Evolutionary conservation across 805 yeast species (phyloP).

Genomic region (Yarrowia divulgata): DNA sequence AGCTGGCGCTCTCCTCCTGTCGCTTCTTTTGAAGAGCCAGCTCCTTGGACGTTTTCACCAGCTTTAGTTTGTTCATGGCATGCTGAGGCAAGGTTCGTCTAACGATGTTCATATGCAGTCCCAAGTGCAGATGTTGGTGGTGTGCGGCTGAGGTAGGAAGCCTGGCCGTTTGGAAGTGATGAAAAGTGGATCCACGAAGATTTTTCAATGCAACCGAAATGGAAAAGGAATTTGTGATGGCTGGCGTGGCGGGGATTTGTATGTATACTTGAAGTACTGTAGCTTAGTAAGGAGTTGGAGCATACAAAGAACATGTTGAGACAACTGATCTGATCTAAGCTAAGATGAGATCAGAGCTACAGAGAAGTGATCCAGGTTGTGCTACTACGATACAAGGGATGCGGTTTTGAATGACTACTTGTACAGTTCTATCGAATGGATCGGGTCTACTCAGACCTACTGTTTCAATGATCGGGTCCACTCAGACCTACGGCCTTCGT

Average conservation of each 20-base stretch:
- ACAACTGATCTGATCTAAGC: background rate
- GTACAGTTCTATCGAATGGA: background rate
- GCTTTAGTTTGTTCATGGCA: constrained; percentile 29
- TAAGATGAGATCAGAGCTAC: too few relatives aligned
- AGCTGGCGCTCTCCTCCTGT: background rate
- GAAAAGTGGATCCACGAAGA: constrained; percentile 6
- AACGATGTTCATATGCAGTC: background rate
- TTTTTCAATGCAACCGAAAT: background rate
- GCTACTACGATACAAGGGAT: too few relatives aligned
- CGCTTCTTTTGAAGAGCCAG: background rate
- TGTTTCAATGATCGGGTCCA: too few relatives aligned
- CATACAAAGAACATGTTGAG: too few relatives aligned
- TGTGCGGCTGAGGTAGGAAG: constrained; percentile 8
- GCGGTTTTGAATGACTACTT: background rate
- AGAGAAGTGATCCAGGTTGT: too few relatives aligned
- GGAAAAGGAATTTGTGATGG: too few relatives aligned
- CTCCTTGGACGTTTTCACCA: constrained; percentile 33
- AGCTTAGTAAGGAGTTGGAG: too few relatives aligned
- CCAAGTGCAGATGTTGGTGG: background rate
- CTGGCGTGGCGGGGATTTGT: too few relatives aligned
- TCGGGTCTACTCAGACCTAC: background rate
- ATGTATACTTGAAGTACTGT: too few relatives aligned
- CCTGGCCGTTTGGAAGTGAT: too few relatives aligned
- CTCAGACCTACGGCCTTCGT: background rate
- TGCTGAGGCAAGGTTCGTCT: constrained; percentile 12